Evolutionary conservation across 2,329 filamentous ascomycete genomes (phyloP).

Genomic region (Dothidotthia symphoricarpi): DNA sequence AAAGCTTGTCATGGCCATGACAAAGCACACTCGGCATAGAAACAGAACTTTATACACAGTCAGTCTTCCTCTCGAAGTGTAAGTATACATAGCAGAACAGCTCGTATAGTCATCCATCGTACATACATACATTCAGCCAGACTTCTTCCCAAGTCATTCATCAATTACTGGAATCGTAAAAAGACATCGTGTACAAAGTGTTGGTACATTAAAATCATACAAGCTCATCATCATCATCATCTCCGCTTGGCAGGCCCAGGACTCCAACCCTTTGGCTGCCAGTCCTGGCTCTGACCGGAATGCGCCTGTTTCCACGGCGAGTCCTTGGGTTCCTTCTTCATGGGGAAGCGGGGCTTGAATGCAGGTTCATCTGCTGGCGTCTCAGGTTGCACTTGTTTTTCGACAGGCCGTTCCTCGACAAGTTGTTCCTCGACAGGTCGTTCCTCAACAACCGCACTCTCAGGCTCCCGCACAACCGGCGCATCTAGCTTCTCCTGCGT

Average conservation of each 20-base stretch:
- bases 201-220: constrained; percentile 4
- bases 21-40: no score
- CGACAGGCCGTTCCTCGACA: constrained; percentile 1
- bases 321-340: constrained; percentile 35
- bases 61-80: no score
- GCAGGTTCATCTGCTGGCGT: constrained; percentile 10
- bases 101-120: no score
- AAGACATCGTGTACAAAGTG: neutral
- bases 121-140: no score
- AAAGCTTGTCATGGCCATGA: no score
- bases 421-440: no score
- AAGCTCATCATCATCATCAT: constrained; percentile 4
- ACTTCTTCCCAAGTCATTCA: no score
- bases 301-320: constrained; percentile 44
- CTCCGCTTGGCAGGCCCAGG: constrained; percentile 42
- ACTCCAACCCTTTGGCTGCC: constrained; percentile 50
- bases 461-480: neutral
- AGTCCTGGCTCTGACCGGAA: constrained; percentile 46
- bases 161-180: no score
- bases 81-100: no score
- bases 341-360: constrained; percentile 10
- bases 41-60: no score
- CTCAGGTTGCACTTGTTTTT: constrained; percentile 11
- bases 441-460: constrained; percentile 3
- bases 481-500: constrained; percentile 34